Evolutionary conservation across 768 basidiomycete genomes (phyloP).

Genomic region (Agaricus blazei): DNA sequence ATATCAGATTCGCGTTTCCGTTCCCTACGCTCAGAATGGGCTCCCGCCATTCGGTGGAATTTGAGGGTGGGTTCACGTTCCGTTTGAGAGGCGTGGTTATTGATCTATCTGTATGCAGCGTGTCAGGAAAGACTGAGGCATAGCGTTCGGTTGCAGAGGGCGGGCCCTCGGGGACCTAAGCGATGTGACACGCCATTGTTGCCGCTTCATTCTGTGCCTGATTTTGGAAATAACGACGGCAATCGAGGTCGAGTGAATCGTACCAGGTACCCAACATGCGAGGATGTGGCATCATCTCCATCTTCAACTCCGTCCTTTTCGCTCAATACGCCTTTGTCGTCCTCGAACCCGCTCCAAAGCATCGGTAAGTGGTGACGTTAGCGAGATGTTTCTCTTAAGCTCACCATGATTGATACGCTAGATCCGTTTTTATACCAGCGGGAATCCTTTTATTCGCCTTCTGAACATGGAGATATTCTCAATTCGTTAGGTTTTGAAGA

Average conservation of each 20-base stretch:
- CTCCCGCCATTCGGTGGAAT: not conserved
- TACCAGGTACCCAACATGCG: not conserved
- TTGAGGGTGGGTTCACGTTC: not conserved
- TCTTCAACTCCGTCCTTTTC: not conserved
- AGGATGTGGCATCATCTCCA: not conserved
- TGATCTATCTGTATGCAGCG: not conserved
- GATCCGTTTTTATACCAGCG: not conserved
- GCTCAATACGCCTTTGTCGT: slow-evolving; percentile 2
- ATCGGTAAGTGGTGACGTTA: not conserved
- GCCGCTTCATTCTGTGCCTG: slow-evolving; percentile 4
- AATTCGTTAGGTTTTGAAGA: not conserved
- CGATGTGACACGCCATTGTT: slow-evolving; percentile 6
- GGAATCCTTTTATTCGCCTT: not conserved
- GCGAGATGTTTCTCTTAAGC: not conserved
- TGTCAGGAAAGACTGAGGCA: not conserved
- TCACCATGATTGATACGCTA: not conserved
- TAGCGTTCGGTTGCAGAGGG: not conserved
- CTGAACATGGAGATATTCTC: not conserved
- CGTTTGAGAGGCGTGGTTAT: not conserved
- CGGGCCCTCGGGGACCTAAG: not conserved
- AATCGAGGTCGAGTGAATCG: not conserved
- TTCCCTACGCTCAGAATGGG: not conserved
- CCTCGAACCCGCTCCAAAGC: not conserved
- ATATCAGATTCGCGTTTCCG: not conserved
- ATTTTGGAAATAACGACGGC: not conserved